Conservation (phyloP, 2,329 filamentous ascomycete genomes). For the Penicillium sp. region DNA sequence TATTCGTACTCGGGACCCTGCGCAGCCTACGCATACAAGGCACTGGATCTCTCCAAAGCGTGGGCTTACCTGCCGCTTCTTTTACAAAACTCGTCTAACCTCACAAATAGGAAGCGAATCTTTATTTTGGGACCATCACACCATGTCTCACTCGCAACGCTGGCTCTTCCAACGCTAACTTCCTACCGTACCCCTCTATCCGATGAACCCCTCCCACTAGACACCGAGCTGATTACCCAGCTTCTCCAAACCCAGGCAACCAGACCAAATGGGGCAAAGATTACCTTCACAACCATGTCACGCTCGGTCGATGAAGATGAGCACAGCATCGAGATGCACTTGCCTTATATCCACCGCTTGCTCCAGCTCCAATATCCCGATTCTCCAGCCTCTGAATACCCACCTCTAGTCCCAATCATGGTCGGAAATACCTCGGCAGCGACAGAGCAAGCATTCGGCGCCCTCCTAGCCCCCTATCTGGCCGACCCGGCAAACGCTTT, state of each 20-base stretch:
- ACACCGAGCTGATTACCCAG: conserved; percentile 42
- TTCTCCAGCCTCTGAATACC: conserved; percentile 55
- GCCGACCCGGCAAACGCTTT: conserved; percentile 72
- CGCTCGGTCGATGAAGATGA: conserved; percentile 69
- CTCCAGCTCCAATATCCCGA: conserved; percentile 54
- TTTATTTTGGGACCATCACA: conserved; percentile 94
- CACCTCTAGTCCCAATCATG: conserved; percentile 78
- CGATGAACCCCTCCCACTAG: conserved; percentile 43
- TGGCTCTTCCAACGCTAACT: conserved; percentile 70
- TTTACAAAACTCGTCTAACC: conserved; percentile 2
- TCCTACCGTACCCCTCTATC: conserved; percentile 47
- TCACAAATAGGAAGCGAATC: conserved; percentile 65
- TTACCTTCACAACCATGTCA: conserved; percentile 56
- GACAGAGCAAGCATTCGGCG: conserved; percentile 67
- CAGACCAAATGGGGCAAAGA: conserved; percentile 31
- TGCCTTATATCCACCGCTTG: conserved; percentile 87
- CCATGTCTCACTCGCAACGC: conserved; percentile 73
- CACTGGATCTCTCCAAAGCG: conserved; percentile 75
- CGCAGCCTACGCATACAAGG: conserved; percentile 92
- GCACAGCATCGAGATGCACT: conserved; percentile 94
- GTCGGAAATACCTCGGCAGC: conserved; percentile 68
- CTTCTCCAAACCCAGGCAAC: conserved; percentile 31
- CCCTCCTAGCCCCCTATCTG: conserved; percentile 73
- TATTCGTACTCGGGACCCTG: conserved; percentile 89
- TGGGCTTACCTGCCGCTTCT: conserved; percentile 38